Base-by-base conservation (phyloP, 129 eudicot species). In the Erigeron canadensis region DNA sequence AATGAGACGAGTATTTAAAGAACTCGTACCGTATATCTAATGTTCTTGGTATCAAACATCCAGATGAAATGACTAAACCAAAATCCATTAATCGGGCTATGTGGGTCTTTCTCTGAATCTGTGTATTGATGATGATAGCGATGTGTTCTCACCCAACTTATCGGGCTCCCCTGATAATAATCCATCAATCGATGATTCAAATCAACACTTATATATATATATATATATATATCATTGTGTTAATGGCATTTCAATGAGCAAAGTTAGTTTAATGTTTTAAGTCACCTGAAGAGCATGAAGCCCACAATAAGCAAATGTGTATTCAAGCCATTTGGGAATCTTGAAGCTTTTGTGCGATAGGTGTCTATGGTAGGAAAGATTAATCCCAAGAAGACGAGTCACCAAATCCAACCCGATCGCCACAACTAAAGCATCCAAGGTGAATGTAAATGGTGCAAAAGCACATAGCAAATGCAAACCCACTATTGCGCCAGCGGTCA, bases 271-370 rank as follows among this genome's bases (percentile, higher is more conserved):
- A 11, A 39, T 21, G 42, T 39, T 42, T 9, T 17, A 15, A 66
- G 55, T 45, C 9, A 86, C 98, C 96, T 92, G 98, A 73, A 85
- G 85, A 15, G 96, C 87, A 38, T 76, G 90, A 81, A 67, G 81
- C 5, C 98, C 96, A 76, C 89, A 89, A 65, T 92, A 86, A 34
- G 98, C 98, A 42, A 81, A 88, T 9, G 82, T 58, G 58, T 92
- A 92, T 77, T 92, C 96, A 2, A 86, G 95, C 98, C 96, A 92
- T 83, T 89, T 92, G 7, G 96, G 98, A 38, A 92, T 64, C 72
- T 84, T 89, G 71, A 92, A 89, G 50, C 91, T 87, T 80, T 89
- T 68, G 69, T 92, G 98, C 13, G 95, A 56, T 48, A 92, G 70
- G 74, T 86, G 79, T 70, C 98, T 76, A 69, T 92, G 98, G 64